A percentile compares a stretch with the other conserved stretches of the same genome.
Evolutionary conservation across 495 filamentous ascomycete genomes (phyloP).

Genomic region (Lasiosphaeria miniovina): DNA sequence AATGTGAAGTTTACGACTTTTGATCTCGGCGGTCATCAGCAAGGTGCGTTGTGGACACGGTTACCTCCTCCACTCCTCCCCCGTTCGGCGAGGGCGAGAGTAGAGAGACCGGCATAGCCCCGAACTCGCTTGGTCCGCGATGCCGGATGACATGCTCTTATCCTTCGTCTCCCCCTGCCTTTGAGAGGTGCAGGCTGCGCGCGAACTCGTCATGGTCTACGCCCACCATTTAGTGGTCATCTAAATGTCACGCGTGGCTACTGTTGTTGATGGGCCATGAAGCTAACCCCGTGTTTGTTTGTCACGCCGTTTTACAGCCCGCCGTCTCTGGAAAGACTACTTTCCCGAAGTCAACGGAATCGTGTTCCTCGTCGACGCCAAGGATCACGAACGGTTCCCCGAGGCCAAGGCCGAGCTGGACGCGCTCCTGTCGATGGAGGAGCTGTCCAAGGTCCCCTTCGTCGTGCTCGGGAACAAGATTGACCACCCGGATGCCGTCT

Average conservation of each 20-base stretch:
- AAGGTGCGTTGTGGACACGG: conserved; percentile 56
- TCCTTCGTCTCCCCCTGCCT: too few species aligned
- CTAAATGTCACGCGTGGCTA: too few species aligned
- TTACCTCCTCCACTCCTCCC: conserved; percentile 10
- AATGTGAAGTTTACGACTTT: conserved; percentile 97
- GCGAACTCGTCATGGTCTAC: too few species aligned
- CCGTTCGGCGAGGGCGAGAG: not conserved
- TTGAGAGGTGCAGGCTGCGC: too few species aligned
- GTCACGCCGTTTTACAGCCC: conserved; percentile 51
- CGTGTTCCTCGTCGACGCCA: conserved; percentile 96
- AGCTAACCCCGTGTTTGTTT: not conserved
- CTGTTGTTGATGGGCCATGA: too few species aligned
- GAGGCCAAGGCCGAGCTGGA: conserved; percentile 97
- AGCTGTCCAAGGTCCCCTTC: conserved; percentile 89
- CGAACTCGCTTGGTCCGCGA: too few species aligned
- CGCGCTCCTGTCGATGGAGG: conserved; percentile 90
- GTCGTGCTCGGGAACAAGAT: conserved; percentile 98
- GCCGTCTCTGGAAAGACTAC: conserved; percentile 96
- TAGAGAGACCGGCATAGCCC: too few species aligned
- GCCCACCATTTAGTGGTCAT: too few species aligned
- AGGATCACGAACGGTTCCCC: conserved; percentile 87
- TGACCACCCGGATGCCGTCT: conserved; percentile 91
- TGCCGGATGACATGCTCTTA: too few species aligned
- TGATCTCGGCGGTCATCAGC: conserved; percentile 94
- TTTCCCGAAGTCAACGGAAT: conserved; percentile 98